Base-by-base conservation (phyloP, 257 asterid genomes). In the Jacaranda copaia region DNA sequence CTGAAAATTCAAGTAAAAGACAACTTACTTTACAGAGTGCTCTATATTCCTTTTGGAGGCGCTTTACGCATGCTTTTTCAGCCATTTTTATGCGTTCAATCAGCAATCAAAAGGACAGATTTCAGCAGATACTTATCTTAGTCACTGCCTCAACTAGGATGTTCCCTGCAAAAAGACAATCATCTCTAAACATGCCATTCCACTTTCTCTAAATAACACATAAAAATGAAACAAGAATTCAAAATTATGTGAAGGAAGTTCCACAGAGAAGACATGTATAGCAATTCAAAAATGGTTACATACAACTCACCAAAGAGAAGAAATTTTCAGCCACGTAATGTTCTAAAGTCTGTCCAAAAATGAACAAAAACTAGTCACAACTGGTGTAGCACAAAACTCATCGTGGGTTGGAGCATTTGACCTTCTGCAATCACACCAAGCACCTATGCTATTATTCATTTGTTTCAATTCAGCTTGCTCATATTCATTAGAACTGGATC, bases 41-140 rank as follows among this genome's bases (percentile, higher is more conserved):
- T 89, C 98, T 86, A 81, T 90, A 93, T 86, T 96, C 99, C 86
- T 93, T 96, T 81, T 92, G 99, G 43, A 96, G 97, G 79, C 99
- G 98, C 87, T 91, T 92, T 46, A 93, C 93, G 61, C 99, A 95
- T 12, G 92, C 94, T 60, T 81, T 93, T 81, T 87, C 93, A 58
- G 97, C 87, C 99, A 96, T 96, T 82, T 70, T 19, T 59, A 52
- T 15, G 58, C 6, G 70, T 25, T 46, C 38, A 38, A 65, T n/a
- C 56, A 36, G 58, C 45, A 76, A 43, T 40, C 8, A 8, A 43
- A 72, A 70, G 68, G 55, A 58, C 45, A 38, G 73, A 71, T 72
- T 72, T 57, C 79, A 58, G 73, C 74, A 64, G 74, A 74, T 15
- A 19, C 68, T 72, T 60, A 64, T 74, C 79, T 73, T 76, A 40